Conservation (phyloP, 2,329 filamentous ascomycete species). For the Passalora sequoiae region DNA sequence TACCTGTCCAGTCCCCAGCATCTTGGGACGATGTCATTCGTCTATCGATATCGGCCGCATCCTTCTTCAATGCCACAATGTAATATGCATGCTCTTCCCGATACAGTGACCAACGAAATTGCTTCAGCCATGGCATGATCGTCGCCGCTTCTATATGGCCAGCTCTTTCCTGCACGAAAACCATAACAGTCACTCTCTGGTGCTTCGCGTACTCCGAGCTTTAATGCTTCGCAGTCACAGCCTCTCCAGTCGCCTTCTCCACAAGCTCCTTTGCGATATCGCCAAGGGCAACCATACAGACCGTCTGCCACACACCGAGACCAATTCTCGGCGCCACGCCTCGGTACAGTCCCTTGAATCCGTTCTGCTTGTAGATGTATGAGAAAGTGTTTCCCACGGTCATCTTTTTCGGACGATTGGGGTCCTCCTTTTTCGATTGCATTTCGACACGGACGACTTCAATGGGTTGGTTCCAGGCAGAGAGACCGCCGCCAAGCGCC, state of each 20-base stretch:
- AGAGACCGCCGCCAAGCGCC: conserved; percentile 84
- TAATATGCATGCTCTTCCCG: background rate
- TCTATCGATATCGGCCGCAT: conserved; percentile 7
- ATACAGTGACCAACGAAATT: conserved; percentile 4
- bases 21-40: background rate
- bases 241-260: conserved; percentile 60
- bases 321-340: conserved; percentile 92
- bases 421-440: conserved; percentile 98
- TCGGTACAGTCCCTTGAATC: conserved; percentile 87
- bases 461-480: conserved; percentile 98
- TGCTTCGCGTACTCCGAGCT: conserved; percentile 1
- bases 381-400: conserved; percentile 75
- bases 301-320: conserved; percentile 96
- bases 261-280: conserved; percentile 68
- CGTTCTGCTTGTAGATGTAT: conserved; percentile 90
- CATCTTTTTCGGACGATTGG: conserved; percentile 98
- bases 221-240: conserved; percentile 62
- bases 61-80: conserved; percentile 1
- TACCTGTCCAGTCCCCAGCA: conserved; percentile 8
- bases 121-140: background rate
- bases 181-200: no score
- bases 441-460: conserved; percentile 99
- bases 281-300: conserved; percentile 99
- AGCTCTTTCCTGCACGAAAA: conserved; percentile 6
- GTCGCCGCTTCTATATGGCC: background rate